A percentile compares a stretch with the other conserved stretches of the same genome.
Evolutionary conservation across 176 grass and related monocot species (phyloP).

Genomic region (Eragrostis nindensis): DNA sequence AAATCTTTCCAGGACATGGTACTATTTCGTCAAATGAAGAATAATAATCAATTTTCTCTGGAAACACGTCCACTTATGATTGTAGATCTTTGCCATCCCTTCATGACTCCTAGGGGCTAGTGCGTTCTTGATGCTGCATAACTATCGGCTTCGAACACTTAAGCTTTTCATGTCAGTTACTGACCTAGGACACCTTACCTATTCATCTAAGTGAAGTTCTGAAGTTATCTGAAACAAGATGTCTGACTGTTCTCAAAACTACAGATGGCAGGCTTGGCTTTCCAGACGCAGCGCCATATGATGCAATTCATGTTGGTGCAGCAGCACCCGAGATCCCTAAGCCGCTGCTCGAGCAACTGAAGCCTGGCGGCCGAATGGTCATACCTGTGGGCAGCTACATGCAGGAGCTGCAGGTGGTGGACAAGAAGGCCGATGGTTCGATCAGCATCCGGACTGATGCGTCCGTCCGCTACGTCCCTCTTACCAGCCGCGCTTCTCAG

Average conservation of each 20-base stretch:
- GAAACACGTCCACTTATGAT: neutral
- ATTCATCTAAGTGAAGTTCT: neutral
- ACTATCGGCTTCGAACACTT: neutral
- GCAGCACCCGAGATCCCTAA: slow-evolving; percentile 69
- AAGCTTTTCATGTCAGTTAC: neutral
- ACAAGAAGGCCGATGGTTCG: slow-evolving; percentile 70
- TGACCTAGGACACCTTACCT: neutral
- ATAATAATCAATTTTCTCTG: neutral
- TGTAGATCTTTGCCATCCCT: neutral
- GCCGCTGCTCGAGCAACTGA: slow-evolving; percentile 71
- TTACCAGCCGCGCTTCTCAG: slow-evolving; percentile 66
- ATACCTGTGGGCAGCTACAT: slow-evolving; percentile 68
- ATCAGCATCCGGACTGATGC: slow-evolving; percentile 42
- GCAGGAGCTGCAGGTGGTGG: slow-evolving; percentile 75
- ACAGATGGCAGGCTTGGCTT: slow-evolving; percentile 81
- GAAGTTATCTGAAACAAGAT: neutral
- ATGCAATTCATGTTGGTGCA: slow-evolving; percentile 78
- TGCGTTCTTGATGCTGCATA: neutral
- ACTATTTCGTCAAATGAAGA: neutral
- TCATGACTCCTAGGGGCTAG: neutral
- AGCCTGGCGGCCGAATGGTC: slow-evolving; percentile 81
- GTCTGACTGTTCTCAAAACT: neutral
- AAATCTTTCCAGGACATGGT: neutral
- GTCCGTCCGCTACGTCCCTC: slow-evolving; percentile 71
- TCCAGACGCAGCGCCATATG: slow-evolving; percentile 55